phyloP scores from a whole-genome alignment of 2,329 filamentous ascomycete genomes.

The Sphaerulina vaccinii region DNA sequence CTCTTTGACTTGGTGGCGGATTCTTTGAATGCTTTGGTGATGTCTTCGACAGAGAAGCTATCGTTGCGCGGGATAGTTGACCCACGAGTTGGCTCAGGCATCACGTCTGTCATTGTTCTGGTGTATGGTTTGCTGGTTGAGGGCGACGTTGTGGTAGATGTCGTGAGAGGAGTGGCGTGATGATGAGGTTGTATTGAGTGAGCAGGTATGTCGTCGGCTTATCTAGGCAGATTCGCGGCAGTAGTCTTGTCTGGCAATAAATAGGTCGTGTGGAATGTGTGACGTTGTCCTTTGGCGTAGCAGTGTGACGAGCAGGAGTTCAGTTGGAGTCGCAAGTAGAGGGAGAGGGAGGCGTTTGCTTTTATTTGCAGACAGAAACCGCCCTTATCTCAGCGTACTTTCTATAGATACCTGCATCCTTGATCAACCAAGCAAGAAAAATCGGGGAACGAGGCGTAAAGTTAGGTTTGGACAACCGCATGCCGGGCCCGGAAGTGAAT shows the following conservation, averaged over 20 bases:
- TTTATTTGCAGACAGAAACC: conserved; percentile 7
- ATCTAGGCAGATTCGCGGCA: too few relatives aligned
- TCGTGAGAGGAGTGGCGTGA: not conserved
- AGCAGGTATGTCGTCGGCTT: not conserved
- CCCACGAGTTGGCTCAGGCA: conserved; percentile 31
- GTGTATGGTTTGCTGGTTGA: conserved; percentile 10
- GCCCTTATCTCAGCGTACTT: conserved; percentile 8
- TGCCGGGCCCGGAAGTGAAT: not conserved
- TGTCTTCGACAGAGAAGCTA: conserved; percentile 38
- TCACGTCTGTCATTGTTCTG: conserved; percentile 36
- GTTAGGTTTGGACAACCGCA: conserved; percentile 7
- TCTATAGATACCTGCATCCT: conserved; percentile 8
- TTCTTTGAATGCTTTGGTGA: conserved; percentile 36
- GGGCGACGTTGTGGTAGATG: conserved; percentile 6
- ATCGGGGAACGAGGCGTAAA: conserved; percentile 4
- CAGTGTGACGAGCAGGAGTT: conserved; percentile 2
- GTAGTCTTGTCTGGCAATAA: not conserved
- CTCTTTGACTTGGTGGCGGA: conserved; percentile 34
- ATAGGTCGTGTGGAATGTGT: conserved; percentile 8
- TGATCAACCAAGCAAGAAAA: conserved; percentile 8
- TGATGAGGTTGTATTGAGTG: not conserved
- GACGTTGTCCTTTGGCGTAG: conserved; percentile 1
- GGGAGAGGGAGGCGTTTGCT: conserved; percentile 12
- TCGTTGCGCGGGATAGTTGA: conserved; percentile 37
- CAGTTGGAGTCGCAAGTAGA: not conserved